Base-by-base conservation (phyloP, 2,329 filamentous ascomycete genomes). In the Aspergillus pseudoterreus region DNA sequence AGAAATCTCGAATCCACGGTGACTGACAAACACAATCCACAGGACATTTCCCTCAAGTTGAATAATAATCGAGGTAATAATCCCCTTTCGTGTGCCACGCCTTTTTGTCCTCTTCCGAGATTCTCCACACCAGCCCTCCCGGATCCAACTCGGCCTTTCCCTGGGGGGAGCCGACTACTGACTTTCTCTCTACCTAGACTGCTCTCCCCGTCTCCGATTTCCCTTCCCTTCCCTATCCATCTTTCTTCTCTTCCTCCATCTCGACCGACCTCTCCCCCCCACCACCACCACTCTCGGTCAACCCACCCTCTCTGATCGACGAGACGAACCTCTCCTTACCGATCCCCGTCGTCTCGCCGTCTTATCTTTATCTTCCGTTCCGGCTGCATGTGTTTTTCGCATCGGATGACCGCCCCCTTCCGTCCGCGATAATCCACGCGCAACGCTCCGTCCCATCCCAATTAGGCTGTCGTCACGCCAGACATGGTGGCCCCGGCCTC, bases 401-500 rank as follows among this genome's bases (percentile, higher is more conserved):
- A 64, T 63, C 55, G 60, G 54, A 58, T 53, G 58, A 59, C 58
- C 52, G 51, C 56, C 48, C 59, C 52, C 57, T 56, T 60, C 63
- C 57, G 52, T 61, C 57, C 57, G 63, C 58, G 56, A 64, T 65
- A 62, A 59, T 58, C 48, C 58, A 61, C 59, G 59, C 60, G 57
- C 60, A 61, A 54, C 51, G 52, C 49, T 52, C 42, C 50, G 44
- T 52, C 45, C 50, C 46, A 33, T 41, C 47, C 46, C 53, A 47
- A 55, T 45, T 49, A 45, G 52, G 45, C 45, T 36, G 49, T 61
- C 48, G 57, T 55, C 41, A 27, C 50, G 52, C 17, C 45, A 67
- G 67, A 71, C 54, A 76, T 76, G 74, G 74, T 75, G 66, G 71
- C 71, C 67, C 72, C 73, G 64, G 69, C 72, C 58, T 71, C 71